phyloP scores from a whole-genome alignment of 805 yeast genomes.

The Wickerhamomyces canadensis region DNA sequence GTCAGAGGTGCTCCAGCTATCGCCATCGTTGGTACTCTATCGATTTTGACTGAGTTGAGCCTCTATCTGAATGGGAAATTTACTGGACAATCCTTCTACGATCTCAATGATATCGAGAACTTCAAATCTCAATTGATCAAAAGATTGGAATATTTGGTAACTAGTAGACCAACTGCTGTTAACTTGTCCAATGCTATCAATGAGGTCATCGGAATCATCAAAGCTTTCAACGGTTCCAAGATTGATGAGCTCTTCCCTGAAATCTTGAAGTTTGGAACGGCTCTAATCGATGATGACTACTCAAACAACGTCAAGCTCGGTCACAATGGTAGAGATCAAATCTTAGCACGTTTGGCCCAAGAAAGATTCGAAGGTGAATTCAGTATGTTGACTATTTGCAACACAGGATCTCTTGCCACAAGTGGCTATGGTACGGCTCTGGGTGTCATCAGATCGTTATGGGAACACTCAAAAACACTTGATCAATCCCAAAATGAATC shows the following conservation, averaged over 20 bases:
- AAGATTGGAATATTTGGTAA: constrained; percentile 59
- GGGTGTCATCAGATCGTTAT: constrained; percentile 80
- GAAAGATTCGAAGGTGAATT: constrained; percentile 58
- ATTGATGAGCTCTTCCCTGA: constrained; percentile 26
- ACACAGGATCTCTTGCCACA: constrained; percentile 95
- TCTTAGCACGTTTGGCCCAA: constrained; percentile 36
- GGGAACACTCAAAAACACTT: constrained; percentile 32
- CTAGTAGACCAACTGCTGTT: constrained; percentile 94
- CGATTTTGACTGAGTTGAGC: constrained; percentile 69
- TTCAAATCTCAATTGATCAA: constrained; percentile 35
- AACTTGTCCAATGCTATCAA: constrained; percentile 68
- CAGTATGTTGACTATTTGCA: constrained; percentile 86
- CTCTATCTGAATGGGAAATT: constrained; percentile 25
- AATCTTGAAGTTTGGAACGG: constrained; percentile 41
- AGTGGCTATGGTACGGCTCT: constrained; percentile 97
- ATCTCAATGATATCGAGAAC: constrained; percentile 23
- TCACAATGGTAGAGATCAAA: constrained; percentile 70
- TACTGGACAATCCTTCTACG: constrained; percentile 26
- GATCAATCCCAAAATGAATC: constrained; percentile 3
- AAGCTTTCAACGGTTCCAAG: constrained; percentile 21
- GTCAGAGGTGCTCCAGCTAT: constrained; percentile 99
- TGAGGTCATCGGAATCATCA: constrained; percentile 30
- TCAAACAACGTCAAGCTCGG: constrained; percentile 78
- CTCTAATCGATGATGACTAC: constrained; percentile 69
- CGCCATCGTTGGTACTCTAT: constrained; percentile 87